phyloP scores from a whole-genome alignment of 2,329 filamentous ascomycete species.

The Stachybotrys chlorohalonatus region DNA sequence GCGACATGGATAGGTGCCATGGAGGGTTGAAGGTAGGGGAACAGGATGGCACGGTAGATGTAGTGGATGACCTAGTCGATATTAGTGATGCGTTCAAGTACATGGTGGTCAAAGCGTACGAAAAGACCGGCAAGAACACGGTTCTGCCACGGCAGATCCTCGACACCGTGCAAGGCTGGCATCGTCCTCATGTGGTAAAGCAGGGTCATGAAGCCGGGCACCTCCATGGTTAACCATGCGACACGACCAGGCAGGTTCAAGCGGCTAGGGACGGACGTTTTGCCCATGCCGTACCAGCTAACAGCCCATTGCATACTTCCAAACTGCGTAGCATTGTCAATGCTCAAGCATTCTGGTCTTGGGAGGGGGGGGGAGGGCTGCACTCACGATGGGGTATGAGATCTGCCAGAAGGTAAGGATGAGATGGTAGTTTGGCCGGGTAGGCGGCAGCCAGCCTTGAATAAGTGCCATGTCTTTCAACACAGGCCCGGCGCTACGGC shows the following conservation, averaged over 20 bases:
- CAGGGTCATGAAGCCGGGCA: constrained; percentile 65
- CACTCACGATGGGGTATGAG: constrained; percentile 41
- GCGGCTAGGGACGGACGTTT: constrained; percentile 66
- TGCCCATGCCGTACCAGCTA: constrained; percentile 86
- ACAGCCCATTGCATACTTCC: constrained; percentile 65
- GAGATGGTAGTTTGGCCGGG: constrained; percentile 46
- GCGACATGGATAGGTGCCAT: constrained; percentile 81
- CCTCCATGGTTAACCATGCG: constrained; percentile 85
- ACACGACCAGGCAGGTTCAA: constrained; percentile 85
- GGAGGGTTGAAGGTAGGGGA: constrained; percentile 75
- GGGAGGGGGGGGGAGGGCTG: not conserved
- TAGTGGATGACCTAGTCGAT: constrained; percentile 66
- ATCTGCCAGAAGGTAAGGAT: constrained; percentile 44
- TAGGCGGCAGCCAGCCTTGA: constrained; percentile 48
- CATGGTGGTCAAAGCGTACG: constrained; percentile 23
- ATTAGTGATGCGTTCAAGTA: not conserved
- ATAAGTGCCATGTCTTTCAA: constrained; percentile 34
- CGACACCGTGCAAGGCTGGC: constrained; percentile 46
- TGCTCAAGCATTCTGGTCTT: constrained; percentile 1
- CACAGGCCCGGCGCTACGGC: no score
- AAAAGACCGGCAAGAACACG: constrained; percentile 65
- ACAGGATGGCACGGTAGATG: constrained; percentile 76
- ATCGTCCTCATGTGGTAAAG: constrained; percentile 71
- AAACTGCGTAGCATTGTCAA: constrained; percentile 39
- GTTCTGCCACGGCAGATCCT: constrained; percentile 65